Percentiles rank a stretch among this genome's conserved stretches.
These are phyloP conservation scores for Urtica urens DNA, from an alignment of 306 rosid species.

Conservation along the genomic window DNA sequence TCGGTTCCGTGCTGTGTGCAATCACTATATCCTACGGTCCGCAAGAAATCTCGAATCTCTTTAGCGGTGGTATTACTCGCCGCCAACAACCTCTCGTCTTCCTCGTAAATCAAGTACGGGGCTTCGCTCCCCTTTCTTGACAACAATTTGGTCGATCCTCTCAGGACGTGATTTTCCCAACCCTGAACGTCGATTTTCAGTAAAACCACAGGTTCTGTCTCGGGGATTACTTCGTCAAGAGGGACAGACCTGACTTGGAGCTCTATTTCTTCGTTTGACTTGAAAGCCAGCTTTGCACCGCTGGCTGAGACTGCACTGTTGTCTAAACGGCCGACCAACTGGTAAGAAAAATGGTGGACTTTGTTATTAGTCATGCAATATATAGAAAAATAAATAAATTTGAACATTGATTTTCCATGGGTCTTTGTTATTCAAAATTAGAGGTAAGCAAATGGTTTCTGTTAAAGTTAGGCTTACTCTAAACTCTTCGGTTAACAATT, in stretches of 20 bases:
- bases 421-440: no score
- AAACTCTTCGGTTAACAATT: no score
- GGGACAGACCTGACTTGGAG: slow-evolving; percentile 74
- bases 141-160: slow-evolving; percentile 67
- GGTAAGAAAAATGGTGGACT: slow-evolving; percentile 18
- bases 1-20: slow-evolving; percentile 86
- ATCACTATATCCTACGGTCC: slow-evolving; percentile 57
- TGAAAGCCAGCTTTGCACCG: slow-evolving; percentile 91
- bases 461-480: no score
- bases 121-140: slow-evolving; percentile 76
- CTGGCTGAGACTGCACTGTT: slow-evolving; percentile 93
- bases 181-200: slow-evolving; percentile 96
- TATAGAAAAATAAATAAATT: no score
- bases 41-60: slow-evolving; percentile 68
- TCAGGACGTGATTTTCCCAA: slow-evolving; percentile 95
- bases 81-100: slow-evolving; percentile 70
- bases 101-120: slow-evolving; percentile 92
- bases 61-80: slow-evolving; percentile 82
- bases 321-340: slow-evolving; percentile 95
- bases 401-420: no score
- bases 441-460: no score
- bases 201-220: slow-evolving; percentile 54
- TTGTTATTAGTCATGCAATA: neutral
- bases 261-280: slow-evolving; percentile 80
- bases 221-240: slow-evolving; percentile 64